Percentiles rank a stretch among this genome's conserved stretches.
phyloP scores from a whole-genome alignment of 2,329 filamentous ascomycete genomes.

The Incumbomyces delicatus region DNA sequence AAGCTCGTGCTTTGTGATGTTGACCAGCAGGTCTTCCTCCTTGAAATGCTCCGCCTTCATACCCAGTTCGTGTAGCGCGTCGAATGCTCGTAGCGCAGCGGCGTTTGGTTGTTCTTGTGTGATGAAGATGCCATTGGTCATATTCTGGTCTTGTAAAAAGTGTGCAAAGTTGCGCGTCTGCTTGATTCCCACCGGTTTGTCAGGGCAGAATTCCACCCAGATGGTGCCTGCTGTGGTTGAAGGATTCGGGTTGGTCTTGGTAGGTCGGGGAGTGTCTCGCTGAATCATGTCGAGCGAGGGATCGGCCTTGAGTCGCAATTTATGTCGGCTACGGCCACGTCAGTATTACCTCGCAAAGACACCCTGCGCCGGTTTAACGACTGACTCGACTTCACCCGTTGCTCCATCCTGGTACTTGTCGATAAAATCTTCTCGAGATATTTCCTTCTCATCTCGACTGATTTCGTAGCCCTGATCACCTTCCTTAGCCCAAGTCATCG shows the following conservation, averaged over 20 bases:
- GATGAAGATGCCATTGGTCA: conserved; percentile 84
- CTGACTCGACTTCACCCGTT: conserved; percentile 17
- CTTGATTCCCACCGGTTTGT: conserved; percentile 74
- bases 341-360: background rate
- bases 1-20: conserved; percentile 95
- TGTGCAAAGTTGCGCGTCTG: conserved; percentile 86
- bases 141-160: conserved; percentile 67
- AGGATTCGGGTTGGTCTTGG: conserved; percentile 59
- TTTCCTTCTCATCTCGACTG: conserved; percentile 76
- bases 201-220: conserved; percentile 84
- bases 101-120: conserved; percentile 73
- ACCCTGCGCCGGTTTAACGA: background rate
- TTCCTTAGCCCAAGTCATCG: conserved; percentile 18
- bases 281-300: conserved; percentile 75
- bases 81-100: conserved; percentile 77
- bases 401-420: conserved; percentile 57
- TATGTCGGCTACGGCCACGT: conserved; percentile 52
- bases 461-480: conserved; percentile 78
- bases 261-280: conserved; percentile 68
- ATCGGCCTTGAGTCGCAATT: conserved; percentile 79
- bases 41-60: conserved; percentile 83
- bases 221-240: conserved; percentile 71
- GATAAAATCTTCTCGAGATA: conserved; percentile 75
- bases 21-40: conserved; percentile 91
- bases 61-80: conserved; percentile 35